Base-by-base conservation (phyloP, 2,329 filamentous ascomycete genomes). In the Cladosporium sp. region DNA sequence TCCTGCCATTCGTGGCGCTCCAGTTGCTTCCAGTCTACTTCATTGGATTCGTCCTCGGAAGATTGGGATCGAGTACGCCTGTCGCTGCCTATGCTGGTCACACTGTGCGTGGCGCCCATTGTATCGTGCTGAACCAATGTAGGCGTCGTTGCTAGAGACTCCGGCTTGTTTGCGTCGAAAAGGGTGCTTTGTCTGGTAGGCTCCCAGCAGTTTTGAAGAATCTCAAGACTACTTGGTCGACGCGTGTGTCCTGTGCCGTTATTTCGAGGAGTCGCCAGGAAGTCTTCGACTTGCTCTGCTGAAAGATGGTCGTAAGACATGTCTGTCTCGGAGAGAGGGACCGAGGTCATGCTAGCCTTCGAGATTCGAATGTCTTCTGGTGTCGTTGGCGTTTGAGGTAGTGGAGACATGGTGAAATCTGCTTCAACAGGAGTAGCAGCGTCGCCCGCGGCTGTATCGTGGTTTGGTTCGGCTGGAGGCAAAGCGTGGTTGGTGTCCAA, bases 1-100 rank as follows among this genome's bases (percentile, higher is more conserved):
- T 67, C 65, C 50, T 63, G 61, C 50, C 60, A 54, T 55, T 68
- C 65, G 8, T 56, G 60, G 52, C 60, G 58, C 43, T 68, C 65
- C 8, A 68, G 47, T 18, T 60, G 57, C 22, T 58, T 56, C 65
- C 65, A 68, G 43, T 68, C 61, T 7, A 68, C 61, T 42, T 65
- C 60, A 13, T 58, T 41, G 13, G 54, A 27, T 8, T 58, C 58
- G 6, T 60, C 58, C 15, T 55, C 57, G 12, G 59, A 61, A 9
- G 55, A 57, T 29, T 50, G 52, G 27, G 43, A 53, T 30, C 50
- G 41, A 11, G 44, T 44, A 13, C 27, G 56, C 8, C 55, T 56
- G 20, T 54, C 59, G 41, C 55, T 58, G 6, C 38, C 40, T 12
- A 19, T n/a, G 24, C 51, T 53, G 5, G 11, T 19, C 7, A 32